Conservation (phyloP, 169 alveolate species). For the Cryptosporidium sp. region DNA sequence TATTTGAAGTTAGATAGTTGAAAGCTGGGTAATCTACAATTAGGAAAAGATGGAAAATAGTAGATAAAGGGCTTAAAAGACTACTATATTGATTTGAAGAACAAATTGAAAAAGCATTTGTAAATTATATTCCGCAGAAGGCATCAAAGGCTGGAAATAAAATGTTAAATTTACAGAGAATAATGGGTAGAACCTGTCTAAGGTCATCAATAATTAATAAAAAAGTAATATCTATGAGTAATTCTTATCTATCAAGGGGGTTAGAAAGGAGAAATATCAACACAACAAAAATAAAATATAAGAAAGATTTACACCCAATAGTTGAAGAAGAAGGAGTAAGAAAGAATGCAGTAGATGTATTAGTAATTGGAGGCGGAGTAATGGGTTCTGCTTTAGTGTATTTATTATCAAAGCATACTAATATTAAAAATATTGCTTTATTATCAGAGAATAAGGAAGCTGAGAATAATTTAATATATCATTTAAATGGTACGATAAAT, state of each 20-base stretch:
- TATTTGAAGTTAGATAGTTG: too few relatives aligned
- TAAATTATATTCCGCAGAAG: neutral
- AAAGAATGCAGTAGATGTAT: conserved; percentile 19
- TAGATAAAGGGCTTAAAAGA: too few relatives aligned
- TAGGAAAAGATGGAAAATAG: neutral
- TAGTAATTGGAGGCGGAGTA: conserved; percentile 47
- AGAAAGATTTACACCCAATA: conserved; percentile 12
- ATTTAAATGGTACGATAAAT: conserved; percentile 1
- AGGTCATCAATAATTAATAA: neutral
- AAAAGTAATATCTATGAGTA: neutral
- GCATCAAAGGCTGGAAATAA: neutral
- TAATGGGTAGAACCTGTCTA: neutral
- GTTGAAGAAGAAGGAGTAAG: neutral
- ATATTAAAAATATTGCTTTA: conserved; percentile 3
- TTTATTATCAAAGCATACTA: conserved; percentile 2
- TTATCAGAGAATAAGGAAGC: conserved; percentile 1
- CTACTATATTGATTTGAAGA: too few relatives aligned
- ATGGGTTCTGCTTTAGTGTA: conserved; percentile 24
- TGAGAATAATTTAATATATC: neutral
- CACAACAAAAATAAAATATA: neutral
- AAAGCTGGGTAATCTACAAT: neutral
- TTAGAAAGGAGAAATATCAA: neutral
- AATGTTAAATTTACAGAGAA: neutral
- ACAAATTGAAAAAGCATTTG: neutral
- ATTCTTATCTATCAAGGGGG: neutral